Evolutionary conservation across 169 alveolate genomes (phyloP), one percentile per base, ranked within the genome.

Genomic region (Eimeria zaria): DNA sequence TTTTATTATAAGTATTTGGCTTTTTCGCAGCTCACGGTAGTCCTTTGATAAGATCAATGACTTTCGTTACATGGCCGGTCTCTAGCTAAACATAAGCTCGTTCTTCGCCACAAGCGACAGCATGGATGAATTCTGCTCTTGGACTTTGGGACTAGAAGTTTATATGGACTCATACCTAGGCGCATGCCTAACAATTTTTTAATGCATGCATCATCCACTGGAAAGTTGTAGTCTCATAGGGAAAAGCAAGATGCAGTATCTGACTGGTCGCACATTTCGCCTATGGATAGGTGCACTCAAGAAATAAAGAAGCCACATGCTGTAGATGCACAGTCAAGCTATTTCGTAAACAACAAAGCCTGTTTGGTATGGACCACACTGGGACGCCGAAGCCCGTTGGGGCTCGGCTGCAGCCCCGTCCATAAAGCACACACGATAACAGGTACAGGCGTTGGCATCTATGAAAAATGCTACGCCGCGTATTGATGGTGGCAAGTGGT

Each of bases 351-450:
- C 73, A 0, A 18, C 24, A 18, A 36, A 8, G 11, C 73, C n/a
- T 69, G 12, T 8, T 33, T 16, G 24, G 2, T 27, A 48, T 14
- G 80, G n/a, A 1, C 24, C 67, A 14, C 53, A n/a, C 30, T 46
- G 62, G 44, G 67, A 48, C 53, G 30, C 67, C 64, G 46, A 78
- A 78, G 88, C 88, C 27, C 88, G 39, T 48, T 51, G 67, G 88
- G 88, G 88, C 88, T 78, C 41, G 51, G 67, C 88, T n/a, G 64
- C 88, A 78, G 88, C 88, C 88, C 88, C 88, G 67, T 46, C 27
- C n/a, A n/a, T 14, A 12, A 78, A 78, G 67, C 88, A 78, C 88
- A 78, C 64, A 12, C 62, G 67, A 51, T 27, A 51, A 78, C 55
- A 44, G 87, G 11, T 46, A 46, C 67, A 4, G 88, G 88, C 67